Conservation (phyloP, 192 early-diverging fungal species). For the Podochytrium sp. region DNA sequence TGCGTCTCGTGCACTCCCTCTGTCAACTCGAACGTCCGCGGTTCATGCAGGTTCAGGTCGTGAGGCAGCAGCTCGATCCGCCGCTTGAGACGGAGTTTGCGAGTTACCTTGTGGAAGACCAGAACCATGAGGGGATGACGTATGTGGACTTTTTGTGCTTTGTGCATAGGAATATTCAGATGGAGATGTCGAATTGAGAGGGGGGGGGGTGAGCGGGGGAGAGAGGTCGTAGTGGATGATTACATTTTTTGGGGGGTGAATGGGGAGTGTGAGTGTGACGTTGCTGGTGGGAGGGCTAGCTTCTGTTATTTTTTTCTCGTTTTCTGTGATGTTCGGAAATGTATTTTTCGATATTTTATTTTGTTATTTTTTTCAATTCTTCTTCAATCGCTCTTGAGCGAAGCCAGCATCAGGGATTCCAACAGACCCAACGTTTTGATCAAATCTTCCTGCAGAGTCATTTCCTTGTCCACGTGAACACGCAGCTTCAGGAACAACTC, state of each 20-base stretch:
- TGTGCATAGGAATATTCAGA: slow-evolving; percentile 67
- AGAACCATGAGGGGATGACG: slow-evolving; percentile 82
- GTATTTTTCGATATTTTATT: neutral
- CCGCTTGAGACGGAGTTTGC: slow-evolving; percentile 77
- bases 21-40: slow-evolving; percentile 68
- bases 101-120: slow-evolving; percentile 83
- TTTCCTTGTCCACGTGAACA: slow-evolving; percentile 76
- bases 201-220: too few relatives aligned
- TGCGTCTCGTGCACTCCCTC: slow-evolving; percentile 68
- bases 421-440: slow-evolving; percentile 80
- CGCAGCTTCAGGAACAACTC: slow-evolving; percentile 72
- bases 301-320: neutral
- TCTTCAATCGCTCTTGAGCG: neutral
- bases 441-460: slow-evolving; percentile 79
- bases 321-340: neutral
- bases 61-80: slow-evolving; percentile 85
- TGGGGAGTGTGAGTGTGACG: too few relatives aligned
- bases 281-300: too few relatives aligned
- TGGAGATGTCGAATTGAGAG: neutral
- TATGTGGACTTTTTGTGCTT: slow-evolving; percentile 92
- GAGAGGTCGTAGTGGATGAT: too few relatives aligned
- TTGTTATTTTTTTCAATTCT: neutral
- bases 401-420: slow-evolving; percentile 48
- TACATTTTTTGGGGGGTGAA: neutral
- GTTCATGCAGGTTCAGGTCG: slow-evolving; percentile 72